Percentiles rank a stretch among this genome's conserved stretches.
Conservation (phyloP, 495 filamentous ascomycete species). For the Apiosordaria backusii region DNA sequence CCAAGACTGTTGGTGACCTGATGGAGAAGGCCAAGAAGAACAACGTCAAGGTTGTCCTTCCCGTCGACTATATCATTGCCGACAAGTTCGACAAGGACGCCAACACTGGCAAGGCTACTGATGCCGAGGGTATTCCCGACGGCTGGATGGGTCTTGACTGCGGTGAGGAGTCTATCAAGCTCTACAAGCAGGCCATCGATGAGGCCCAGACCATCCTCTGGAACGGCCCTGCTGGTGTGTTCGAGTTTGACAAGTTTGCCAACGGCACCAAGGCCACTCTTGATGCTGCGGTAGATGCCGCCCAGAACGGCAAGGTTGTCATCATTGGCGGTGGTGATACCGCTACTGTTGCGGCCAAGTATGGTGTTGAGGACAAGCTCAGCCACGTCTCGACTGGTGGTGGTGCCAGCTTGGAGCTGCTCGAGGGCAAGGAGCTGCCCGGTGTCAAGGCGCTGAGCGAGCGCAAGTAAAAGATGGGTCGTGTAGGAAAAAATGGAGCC, state of each 20-base stretch:
- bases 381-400: conserved; percentile 98
- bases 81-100: conserved; percentile 92
- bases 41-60: conserved; percentile 89
- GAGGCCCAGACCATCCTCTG: conserved; percentile 96
- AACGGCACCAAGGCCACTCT: conserved; percentile 85
- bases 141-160: conserved; percentile 97
- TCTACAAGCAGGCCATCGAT: conserved; percentile 79
- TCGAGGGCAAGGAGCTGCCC: conserved; percentile 96
- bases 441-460: conserved; percentile 89
- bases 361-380: conserved; percentile 89
- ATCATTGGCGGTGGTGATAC: conserved; percentile 99
- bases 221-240: conserved; percentile 97
- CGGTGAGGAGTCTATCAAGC: conserved; percentile 78
- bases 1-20: conserved; percentile 85
- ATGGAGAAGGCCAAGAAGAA: conserved; percentile 96
- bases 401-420: conserved; percentile 89
- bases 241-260: conserved; percentile 93
- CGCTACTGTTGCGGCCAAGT: conserved; percentile 96
- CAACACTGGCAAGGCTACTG: conserved; percentile 73
- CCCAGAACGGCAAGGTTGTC: conserved; percentile 78
- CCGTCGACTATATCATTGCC: conserved; percentile 91
- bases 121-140: conserved; percentile 86
- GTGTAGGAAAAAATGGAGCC: background rate
- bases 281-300: conserved; percentile 77
- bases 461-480: conserved; percentile 40